These are phyloP conservation scores for Leccinum truebloodii DNA, from an alignment of 768 basidiomycete genomes.

Conservation along the genomic window DNA sequence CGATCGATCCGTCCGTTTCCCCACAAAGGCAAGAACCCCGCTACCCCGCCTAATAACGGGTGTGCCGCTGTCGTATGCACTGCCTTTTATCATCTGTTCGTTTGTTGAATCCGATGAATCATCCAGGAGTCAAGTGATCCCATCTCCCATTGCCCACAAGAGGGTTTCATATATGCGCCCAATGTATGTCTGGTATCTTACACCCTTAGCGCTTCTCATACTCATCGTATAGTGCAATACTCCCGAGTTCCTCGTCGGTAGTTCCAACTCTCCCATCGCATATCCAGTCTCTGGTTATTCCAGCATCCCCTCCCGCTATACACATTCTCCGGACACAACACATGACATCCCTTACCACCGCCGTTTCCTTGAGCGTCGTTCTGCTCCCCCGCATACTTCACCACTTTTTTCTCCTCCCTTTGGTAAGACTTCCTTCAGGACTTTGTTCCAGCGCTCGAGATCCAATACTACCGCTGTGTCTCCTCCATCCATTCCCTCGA, in stretches of 20 bases:
- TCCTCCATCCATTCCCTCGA: slow-evolving; percentile 16
- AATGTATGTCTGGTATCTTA: slow-evolving; percentile 17
- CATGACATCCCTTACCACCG: slow-evolving; percentile 9
- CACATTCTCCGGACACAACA: slow-evolving; percentile 1
- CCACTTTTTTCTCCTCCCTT: slow-evolving; percentile 17
- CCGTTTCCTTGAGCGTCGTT: slow-evolving; percentile 16
- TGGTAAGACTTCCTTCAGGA: slow-evolving; percentile 25
- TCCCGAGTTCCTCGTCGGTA: slow-evolving; percentile 35
- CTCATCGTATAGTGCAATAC: slow-evolving; percentile 17
- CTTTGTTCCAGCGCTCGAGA: slow-evolving; percentile 31
- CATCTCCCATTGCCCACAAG: slow-evolving; percentile 5
- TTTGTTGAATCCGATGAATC: slow-evolving; percentile 7
- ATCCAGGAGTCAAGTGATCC: slow-evolving; percentile 11
- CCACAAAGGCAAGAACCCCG: slow-evolving; percentile 8
- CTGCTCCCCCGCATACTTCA: slow-evolving; percentile 19
- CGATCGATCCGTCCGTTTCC: slow-evolving; percentile 4
- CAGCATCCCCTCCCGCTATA: slow-evolving; percentile 23
- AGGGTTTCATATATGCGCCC: slow-evolving; percentile 32
- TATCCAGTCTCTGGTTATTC: slow-evolving; percentile 33
- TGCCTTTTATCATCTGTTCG: not conserved
- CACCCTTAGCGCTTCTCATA: not conserved
- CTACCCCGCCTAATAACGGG: slow-evolving; percentile 1
- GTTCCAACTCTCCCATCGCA: slow-evolving; percentile 32
- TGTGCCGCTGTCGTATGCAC: slow-evolving; percentile 15
- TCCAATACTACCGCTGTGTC: slow-evolving; percentile 21